phyloP scores from a whole-genome alignment of 495 filamentous ascomycete species.

The Tuber magnatum region DNA sequence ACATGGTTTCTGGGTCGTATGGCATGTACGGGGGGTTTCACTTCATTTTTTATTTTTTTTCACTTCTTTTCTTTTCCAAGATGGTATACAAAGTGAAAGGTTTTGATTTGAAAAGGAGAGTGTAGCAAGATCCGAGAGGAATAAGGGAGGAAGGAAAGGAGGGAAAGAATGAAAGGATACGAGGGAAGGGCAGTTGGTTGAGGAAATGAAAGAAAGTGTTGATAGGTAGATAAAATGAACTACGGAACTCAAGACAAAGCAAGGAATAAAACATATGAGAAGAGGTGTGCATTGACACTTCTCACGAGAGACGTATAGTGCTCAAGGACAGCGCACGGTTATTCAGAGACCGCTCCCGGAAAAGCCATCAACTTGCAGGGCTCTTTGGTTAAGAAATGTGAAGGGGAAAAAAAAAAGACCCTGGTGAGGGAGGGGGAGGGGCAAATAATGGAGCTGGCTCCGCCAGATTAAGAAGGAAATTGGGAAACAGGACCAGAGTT shows the following conservation, averaged over 20 bases:
- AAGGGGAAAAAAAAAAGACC: background rate
- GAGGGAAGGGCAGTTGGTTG: background rate
- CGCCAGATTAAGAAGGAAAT: background rate
- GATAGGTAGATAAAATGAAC: background rate
- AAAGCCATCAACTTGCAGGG: background rate
- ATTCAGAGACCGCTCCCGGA: background rate
- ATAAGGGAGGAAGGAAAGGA: background rate
- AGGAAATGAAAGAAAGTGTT: background rate
- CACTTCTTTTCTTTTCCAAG: background rate
- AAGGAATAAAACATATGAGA: background rate
- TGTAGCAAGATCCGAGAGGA: background rate
- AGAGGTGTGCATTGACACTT: background rate
- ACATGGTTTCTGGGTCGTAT: too few relatives aligned
- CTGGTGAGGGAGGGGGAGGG: background rate
- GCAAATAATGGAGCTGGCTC: background rate
- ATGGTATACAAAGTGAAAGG: background rate
- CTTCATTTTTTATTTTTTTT: background rate
- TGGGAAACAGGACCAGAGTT: background rate
- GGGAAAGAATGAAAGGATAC: background rate
- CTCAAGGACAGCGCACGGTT: background rate
- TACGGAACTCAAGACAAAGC: background rate
- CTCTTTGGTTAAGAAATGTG: background rate
- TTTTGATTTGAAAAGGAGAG: background rate
- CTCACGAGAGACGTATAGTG: background rate
- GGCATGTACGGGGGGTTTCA: background rate